Conservation (phyloP, 2,329 filamentous ascomycete species). For the Fusarium armeniacum region DNA sequence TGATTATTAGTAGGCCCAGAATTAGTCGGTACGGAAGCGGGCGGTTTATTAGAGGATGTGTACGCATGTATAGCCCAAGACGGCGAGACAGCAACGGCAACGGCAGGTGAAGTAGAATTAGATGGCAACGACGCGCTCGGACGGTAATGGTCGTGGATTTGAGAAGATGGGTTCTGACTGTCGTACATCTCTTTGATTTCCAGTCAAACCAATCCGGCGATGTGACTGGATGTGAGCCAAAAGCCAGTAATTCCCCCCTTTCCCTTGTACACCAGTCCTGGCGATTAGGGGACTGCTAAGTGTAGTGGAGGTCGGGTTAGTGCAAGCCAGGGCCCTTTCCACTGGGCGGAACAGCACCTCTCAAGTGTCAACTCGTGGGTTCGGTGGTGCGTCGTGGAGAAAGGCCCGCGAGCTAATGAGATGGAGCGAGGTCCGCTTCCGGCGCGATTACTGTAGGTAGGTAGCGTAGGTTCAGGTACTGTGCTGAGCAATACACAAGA, state of each 20-base stretch:
- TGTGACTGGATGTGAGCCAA: constrained; percentile 44
- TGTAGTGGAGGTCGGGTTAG: constrained; percentile 36
- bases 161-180: constrained; percentile 43
- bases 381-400: constrained; percentile 35
- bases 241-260: constrained; percentile 48
- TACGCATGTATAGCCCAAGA: constrained; percentile 42
- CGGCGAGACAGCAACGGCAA: constrained; percentile 46
- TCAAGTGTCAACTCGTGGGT: constrained; percentile 32
- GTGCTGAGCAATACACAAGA: constrained; percentile 14
- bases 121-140: constrained; percentile 41
- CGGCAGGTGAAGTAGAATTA: constrained; percentile 13
- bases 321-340: constrained; percentile 38
- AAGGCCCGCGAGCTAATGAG: constrained; percentile 38
- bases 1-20: constrained; percentile 37
- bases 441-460: constrained; percentile 32
- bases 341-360: constrained; percentile 17
- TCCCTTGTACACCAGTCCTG: constrained; percentile 37
- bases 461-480: constrained; percentile 30
- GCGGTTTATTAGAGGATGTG: constrained; percentile 15
- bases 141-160: constrained; percentile 27
- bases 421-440: constrained; percentile 40
- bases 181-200: constrained; percentile 48
- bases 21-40: constrained; percentile 38
- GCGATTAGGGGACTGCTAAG: constrained; percentile 40
- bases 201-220: constrained; percentile 37